Percentiles rank a stretch among this genome's conserved stretches.
These are phyloP conservation scores for Brasenia schreberi DNA, from an alignment of 164 flowering plant genomes.

Conservation along the genomic window DNA sequence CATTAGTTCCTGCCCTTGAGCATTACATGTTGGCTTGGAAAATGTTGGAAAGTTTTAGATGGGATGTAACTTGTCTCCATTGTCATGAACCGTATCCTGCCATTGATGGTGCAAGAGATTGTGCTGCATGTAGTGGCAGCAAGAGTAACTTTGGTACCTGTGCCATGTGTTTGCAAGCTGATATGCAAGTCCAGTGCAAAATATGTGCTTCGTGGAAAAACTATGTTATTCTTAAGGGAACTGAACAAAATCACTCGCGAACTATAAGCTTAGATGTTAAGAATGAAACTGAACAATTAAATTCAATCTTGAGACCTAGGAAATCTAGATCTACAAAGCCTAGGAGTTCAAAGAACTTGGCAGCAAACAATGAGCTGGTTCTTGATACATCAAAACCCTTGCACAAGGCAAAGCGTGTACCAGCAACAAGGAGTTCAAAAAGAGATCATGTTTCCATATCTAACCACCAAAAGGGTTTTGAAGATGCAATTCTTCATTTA, in stretches of 20 bases:
- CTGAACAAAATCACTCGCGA: conserved; percentile 4
- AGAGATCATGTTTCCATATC: too few species aligned
- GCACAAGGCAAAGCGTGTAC: too few species aligned
- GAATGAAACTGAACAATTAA: neutral
- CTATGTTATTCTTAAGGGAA: neutral
- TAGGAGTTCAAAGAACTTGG: conserved; percentile 31
- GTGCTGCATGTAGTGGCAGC: neutral
- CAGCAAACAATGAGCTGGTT: too few species aligned
- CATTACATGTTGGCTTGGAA: conserved; percentile 14
- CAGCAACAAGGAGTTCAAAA: too few species aligned
- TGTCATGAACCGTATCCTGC: neutral
- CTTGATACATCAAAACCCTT: too few species aligned
- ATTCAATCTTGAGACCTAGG: neutral
- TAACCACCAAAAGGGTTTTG: too few species aligned
- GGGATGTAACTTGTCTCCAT: conserved; percentile 6
- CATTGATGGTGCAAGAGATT: neutral
- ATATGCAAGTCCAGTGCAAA: neutral
- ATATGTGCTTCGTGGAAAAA: neutral
- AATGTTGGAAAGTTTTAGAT: conserved; percentile 11
- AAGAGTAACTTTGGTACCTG: neutral
- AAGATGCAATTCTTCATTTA: too few species aligned
- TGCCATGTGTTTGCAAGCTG: neutral
- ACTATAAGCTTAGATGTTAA: neutral
- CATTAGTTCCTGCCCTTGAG: conserved; percentile 7
- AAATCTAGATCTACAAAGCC: conserved; percentile 18